Percentiles rank a stretch among this genome's conserved stretches.
phyloP scores from a whole-genome alignment of 2,329 filamentous ascomycete species.

The Pseudocercospora fuligena region DNA sequence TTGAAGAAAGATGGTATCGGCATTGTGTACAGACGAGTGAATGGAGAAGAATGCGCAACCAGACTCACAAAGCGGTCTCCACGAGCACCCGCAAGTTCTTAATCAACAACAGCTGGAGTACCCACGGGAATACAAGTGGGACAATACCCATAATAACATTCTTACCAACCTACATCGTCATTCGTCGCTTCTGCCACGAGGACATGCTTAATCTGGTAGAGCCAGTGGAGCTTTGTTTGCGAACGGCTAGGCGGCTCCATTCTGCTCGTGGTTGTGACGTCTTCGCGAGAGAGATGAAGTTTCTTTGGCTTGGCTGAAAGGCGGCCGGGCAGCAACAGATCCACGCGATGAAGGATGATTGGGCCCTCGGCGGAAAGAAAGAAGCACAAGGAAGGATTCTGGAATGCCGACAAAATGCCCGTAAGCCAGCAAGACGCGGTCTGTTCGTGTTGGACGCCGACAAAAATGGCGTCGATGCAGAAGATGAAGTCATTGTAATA shows the following conservation, averaged over 20 bases:
- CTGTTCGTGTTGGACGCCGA: neutral
- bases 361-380: neutral
- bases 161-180: slow-evolving; percentile 16
- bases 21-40: neutral
- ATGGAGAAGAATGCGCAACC: neutral
- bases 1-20: neutral
- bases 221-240: neutral
- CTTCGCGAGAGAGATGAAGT: neutral
- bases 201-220: neutral
- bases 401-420: neutral
- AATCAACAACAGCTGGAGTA: slow-evolving; percentile 13
- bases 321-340: neutral
- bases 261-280: neutral
- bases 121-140: slow-evolving; percentile 13
- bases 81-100: slow-evolving; percentile 12
- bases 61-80: slow-evolving; percentile 11
- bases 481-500: neutral
- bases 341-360: neutral
- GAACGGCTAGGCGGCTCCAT: neutral
- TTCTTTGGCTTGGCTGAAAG: neutral
- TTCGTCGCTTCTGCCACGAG: slow-evolving; percentile 11
- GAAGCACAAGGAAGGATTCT: neutral
- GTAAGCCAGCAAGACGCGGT: neutral
- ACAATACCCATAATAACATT: neutral
- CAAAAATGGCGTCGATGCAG: neutral